Conservation (phyloP, 805 yeast genomes). For the Hanseniaspora singularis region DNA sequence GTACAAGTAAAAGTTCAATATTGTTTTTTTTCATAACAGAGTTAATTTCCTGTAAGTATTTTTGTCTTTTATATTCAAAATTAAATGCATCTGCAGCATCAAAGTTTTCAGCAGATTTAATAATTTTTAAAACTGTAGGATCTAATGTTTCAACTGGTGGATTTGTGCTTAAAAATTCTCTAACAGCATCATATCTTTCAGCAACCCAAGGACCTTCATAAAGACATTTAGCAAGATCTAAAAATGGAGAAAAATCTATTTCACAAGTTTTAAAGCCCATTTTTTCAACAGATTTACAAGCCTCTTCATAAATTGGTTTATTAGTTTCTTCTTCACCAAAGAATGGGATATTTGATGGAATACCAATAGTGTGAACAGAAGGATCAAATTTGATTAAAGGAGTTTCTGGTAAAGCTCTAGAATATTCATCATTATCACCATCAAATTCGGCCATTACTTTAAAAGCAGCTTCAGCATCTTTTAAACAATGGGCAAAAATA, state of each 20-base stretch:
- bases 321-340: conserved; percentile 63
- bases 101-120: conserved; percentile 63
- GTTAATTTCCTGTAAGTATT: conserved; percentile 54
- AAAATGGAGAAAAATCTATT: conserved; percentile 61
- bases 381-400: conserved; percentile 50
- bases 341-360: conserved; percentile 67
- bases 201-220: conserved; percentile 99
- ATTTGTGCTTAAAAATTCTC: conserved; percentile 55
- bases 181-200: conserved; percentile 77
- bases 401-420: conserved; percentile 59
- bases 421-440: conserved; percentile 57
- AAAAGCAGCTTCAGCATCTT: conserved; percentile 74
- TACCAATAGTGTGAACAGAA: conserved; percentile 50
- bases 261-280: conserved; percentile 50
- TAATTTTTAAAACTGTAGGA: conserved; percentile 68
- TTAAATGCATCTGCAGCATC: conserved; percentile 76
- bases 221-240: conserved; percentile 72
- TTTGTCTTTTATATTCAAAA: conserved; percentile 78
- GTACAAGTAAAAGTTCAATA: conserved; percentile 75
- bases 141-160: conserved; percentile 65
- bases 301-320: conserved; percentile 51
- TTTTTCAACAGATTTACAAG: conserved; percentile 42
- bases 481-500: conserved; percentile 60
- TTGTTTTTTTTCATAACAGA: conserved; percentile 35
- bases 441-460: conserved; percentile 63